A percentile compares a stretch with the other conserved stretches of the same genome.
Evolutionary conservation across 768 basidiomycete genomes (phyloP).

Genomic region (Psilocybe tampanensis): DNA sequence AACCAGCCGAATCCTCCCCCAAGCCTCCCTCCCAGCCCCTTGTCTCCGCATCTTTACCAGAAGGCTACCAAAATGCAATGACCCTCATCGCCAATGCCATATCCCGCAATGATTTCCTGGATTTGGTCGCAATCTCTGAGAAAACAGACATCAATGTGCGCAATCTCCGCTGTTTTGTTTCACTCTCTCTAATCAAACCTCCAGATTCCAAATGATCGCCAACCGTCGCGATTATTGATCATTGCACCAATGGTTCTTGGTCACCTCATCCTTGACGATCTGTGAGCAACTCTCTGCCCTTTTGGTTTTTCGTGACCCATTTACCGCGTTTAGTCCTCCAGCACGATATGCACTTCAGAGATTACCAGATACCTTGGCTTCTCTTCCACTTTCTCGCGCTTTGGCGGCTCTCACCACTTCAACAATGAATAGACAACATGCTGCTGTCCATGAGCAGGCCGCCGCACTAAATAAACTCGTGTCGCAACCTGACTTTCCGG

Average conservation of each 20-base stretch:
- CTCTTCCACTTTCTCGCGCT: slow-evolving; percentile 47
- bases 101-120: slow-evolving; percentile 40
- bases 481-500: slow-evolving; percentile 44
- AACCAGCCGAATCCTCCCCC: slow-evolving; percentile 5
- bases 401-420: slow-evolving; percentile 51
- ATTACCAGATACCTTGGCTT: slow-evolving; percentile 49
- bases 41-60: slow-evolving; percentile 26
- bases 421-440: slow-evolving; percentile 56
- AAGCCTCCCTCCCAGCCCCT: slow-evolving; percentile 15
- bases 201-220: slow-evolving; percentile 40
- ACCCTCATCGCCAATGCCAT: slow-evolving; percentile 47
- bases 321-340: slow-evolving; percentile 43
- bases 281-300: slow-evolving; percentile 43
- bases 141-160: slow-evolving; percentile 55
- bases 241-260: slow-evolving; percentile 63
- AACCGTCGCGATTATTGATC: slow-evolving; percentile 50
- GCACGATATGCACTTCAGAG: slow-evolving; percentile 61
- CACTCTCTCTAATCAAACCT: neutral
- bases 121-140: slow-evolving; percentile 52
- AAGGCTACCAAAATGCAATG: slow-evolving; percentile 48
- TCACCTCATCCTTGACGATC: slow-evolving; percentile 64
- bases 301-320: neutral
- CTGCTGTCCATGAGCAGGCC: slow-evolving; percentile 54
- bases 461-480: slow-evolving; percentile 41
- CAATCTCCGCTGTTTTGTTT: slow-evolving; percentile 3